Evolutionary conservation across 2,329 filamentous ascomycete species (phyloP), one percentile per base, ranked within the genome.

Genomic region (Fusarium citri): DNA sequence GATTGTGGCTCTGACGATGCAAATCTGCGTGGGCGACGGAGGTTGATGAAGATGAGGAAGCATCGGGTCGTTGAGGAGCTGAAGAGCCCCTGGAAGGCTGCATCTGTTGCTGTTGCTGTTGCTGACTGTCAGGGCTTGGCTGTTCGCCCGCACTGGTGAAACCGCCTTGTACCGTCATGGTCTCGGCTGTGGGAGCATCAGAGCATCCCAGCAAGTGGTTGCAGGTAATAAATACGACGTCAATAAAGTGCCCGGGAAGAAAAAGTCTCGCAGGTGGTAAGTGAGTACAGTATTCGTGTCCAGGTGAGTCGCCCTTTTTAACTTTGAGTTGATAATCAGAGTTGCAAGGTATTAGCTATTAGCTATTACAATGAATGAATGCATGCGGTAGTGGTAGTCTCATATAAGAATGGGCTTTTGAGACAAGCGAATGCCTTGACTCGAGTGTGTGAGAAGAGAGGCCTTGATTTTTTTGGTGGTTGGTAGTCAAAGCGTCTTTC

Each of bases 1-100:
- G 83, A 73, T 82, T 87, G 76, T 87, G 83, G 74, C 76, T 85
- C 69, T 85, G 84, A 57, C 86, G 84, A 76, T 87, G 86, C 46
- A 78, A 76, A 71, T 87, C 84, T 55, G 76, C 66, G 60, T 66
- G 71, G 55, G 68, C 59, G 49, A 68, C 47, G 28, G 20, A 58
- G 40, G 63, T 49, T 43, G 65, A 55, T 30, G 63, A 59, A 40
- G 66, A 59, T 34, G 61, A 60, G 28, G 64, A 63, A 57, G 64
- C 61, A 59, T 69, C 51, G 50, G 69, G 53, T 58, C 69, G 66
- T 28, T 54, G 51, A 60, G 67, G 59, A 59, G 59, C 59, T 57
- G 57, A 65, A 43, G 48, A 43, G 30, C 55, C 60, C 48, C 54
- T 51, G 23, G 31, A 46, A 31, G 20, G 40, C 37, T 55, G 51